A percentile compares a stretch with the other conserved stretches of the same genome.
phyloP scores from a whole-genome alignment of 495 filamentous ascomycete genomes.

The Cercophora scortea region DNA sequence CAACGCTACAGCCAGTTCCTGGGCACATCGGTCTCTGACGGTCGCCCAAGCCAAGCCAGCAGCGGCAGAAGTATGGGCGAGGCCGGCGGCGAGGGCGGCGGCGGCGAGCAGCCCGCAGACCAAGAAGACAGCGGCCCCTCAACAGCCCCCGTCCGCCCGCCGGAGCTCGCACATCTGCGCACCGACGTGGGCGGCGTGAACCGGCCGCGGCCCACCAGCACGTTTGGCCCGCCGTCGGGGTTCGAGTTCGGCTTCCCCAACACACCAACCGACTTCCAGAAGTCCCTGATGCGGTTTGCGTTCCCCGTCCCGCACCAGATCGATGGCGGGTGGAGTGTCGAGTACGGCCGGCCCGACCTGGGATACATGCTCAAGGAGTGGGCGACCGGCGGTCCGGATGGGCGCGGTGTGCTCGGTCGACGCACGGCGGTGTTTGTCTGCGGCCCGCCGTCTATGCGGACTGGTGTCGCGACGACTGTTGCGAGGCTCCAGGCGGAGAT shows the following conservation, averaged over 20 bases:
- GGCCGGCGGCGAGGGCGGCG: not conserved
- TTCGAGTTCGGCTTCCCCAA: conserved; percentile 73
- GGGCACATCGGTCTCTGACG: conserved; percentile 5
- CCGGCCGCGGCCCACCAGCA: conserved; percentile 30
- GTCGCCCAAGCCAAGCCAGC: conserved; percentile 19
- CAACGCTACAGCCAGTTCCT: conserved; percentile 28
- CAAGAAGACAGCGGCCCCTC: conserved; percentile 7
- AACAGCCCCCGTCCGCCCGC: conserved; percentile 22
- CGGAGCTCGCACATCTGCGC: conserved; percentile 45
- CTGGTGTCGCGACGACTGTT: conserved; percentile 76
- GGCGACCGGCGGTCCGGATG: conserved; percentile 52
- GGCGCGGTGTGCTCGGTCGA: conserved; percentile 62
- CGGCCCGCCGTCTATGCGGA: conserved; percentile 77
- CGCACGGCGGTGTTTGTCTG: conserved; percentile 92
- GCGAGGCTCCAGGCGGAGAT: conserved; percentile 77
- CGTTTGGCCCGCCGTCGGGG: conserved; percentile 38
- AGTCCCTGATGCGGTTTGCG: conserved; percentile 78
- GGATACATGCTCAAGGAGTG: conserved; percentile 74
- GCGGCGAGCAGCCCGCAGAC: conserved; percentile 1
- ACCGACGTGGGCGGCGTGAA: conserved; percentile 28
- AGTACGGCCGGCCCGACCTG: conserved; percentile 88
- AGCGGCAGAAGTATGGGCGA: conserved; percentile 11
- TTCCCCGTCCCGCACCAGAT: conserved; percentile 60
- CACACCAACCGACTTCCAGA: conserved; percentile 71
- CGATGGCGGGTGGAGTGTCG: conserved; percentile 78